Percentiles rank a stretch among this genome's conserved stretches.
Conservation (phyloP, 495 filamentous ascomycete genomes). For the Daldinia concentrica region DNA sequence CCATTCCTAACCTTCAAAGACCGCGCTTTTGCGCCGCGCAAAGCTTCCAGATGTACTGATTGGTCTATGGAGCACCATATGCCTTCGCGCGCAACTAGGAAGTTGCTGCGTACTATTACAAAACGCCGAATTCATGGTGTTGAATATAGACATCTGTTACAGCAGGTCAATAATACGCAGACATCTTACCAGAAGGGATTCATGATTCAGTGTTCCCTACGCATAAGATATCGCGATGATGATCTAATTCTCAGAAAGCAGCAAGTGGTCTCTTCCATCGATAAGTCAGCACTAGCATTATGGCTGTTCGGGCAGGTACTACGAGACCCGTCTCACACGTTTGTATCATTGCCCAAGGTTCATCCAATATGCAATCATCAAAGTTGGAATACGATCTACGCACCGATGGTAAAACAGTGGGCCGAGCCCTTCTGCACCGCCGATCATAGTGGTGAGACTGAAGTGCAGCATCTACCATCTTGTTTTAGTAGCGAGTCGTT, state of each 20-base stretch:
- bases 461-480: not conserved
- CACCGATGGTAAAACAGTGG: constrained; percentile 10
- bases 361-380: constrained; percentile 31
- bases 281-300: constrained; percentile 26
- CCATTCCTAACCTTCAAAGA: constrained; percentile 34
- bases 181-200: constrained; percentile 33
- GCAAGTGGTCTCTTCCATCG: constrained; percentile 33
- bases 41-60: constrained; percentile 27
- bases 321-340: not conserved
- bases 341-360: constrained; percentile 14
- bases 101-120: constrained; percentile 35
- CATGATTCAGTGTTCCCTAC: constrained; percentile 23
- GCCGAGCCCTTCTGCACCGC: constrained; percentile 9
- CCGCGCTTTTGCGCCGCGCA: constrained; percentile 22
- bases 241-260: constrained; percentile 27
- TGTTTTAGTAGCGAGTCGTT: constrained; percentile 23
- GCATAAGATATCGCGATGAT: constrained; percentile 31
- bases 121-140: constrained; percentile 35
- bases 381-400: constrained; percentile 10
- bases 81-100: constrained; percentile 37
- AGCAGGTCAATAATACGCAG: constrained; percentile 35
- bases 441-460: not conserved
- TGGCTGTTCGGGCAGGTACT: constrained; percentile 34
- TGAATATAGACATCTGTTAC: constrained; percentile 30
- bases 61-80: constrained; percentile 40